Conservation (phyloP, 225 moss, liverwort and hornwort species). For the Bryoerythrophyllum caledonicum region DNA sequence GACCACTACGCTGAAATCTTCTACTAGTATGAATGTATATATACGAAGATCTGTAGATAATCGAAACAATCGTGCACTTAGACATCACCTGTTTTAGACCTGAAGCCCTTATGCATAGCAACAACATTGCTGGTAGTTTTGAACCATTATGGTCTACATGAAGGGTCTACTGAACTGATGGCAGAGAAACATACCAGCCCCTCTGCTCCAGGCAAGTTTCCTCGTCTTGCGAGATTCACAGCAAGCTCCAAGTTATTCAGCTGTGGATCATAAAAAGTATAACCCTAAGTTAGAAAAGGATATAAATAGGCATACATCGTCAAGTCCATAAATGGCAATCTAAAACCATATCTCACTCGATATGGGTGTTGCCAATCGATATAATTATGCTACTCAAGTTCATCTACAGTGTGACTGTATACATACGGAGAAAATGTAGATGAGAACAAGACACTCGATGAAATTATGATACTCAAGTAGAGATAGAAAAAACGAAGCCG, state of each 20-base stretch:
- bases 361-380: not conserved
- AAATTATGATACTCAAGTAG: slow-evolving; percentile 3
- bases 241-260: slow-evolving; percentile 97
- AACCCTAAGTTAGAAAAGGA: slow-evolving; percentile 20
- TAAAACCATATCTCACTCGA: not conserved
- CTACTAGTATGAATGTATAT: not conserved
- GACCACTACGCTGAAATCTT: slow-evolving; percentile 10
- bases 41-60: not conserved
- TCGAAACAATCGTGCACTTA: not conserved
- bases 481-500: slow-evolving; percentile 1
- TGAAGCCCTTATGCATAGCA: not conserved
- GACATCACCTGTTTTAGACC: slow-evolving; percentile 19
- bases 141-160: not conserved
- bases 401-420: no score
- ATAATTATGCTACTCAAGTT: slow-evolving; percentile 1
- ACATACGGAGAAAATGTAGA: not conserved
- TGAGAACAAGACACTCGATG: not conserved
- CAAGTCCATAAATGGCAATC: not conserved
- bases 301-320: not conserved
- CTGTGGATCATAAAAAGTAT: slow-evolving; percentile 41
- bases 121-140: not conserved
- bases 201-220: slow-evolving; percentile 93
- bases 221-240: slow-evolving; percentile 95
- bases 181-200: slow-evolving; percentile 65
- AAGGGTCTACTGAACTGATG: not conserved